phyloP scores from a whole-genome alignment of 2,329 filamentous ascomycete species.

The Cercospora brassicicola region DNA sequence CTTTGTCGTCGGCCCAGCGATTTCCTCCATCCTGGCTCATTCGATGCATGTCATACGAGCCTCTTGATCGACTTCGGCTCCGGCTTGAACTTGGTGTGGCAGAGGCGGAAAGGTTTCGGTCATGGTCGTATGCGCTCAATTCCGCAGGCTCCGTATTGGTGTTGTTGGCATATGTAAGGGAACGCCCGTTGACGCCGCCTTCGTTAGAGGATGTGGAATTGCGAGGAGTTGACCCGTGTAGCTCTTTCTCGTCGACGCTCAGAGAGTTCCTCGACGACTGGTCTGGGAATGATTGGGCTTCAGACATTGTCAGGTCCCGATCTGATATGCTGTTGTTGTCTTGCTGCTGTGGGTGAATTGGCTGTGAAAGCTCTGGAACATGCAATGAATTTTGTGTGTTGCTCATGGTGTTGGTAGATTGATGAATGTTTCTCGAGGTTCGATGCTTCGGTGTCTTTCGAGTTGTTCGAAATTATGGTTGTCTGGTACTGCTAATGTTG shows the following conservation, averaged over 20 bases:
- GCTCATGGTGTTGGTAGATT: neutral
- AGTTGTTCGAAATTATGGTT: neutral
- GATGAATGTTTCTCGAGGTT: neutral
- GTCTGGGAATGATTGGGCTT: constrained; percentile 6
- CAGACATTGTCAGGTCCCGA: neutral
- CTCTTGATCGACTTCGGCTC: constrained; percentile 3
- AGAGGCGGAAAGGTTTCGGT: neutral
- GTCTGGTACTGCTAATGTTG: neutral
- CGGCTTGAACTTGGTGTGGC: constrained; percentile 1
- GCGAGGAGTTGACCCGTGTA: neutral
- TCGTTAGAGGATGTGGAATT: neutral
- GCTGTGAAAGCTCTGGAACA: constrained; percentile 1
- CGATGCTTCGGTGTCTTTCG: neutral
- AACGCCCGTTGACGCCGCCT: neutral
- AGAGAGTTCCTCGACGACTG: constrained; percentile 4
- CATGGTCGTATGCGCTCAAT: constrained; percentile 5
- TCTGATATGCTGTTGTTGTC: neutral
- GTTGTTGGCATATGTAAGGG: neutral
- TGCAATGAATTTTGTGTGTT: neutral
- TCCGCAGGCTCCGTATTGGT: constrained; percentile 2
- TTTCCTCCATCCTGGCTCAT: constrained; percentile 7
- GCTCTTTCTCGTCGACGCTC: neutral
- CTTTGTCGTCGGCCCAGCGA: constrained; percentile 6
- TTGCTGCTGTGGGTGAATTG: neutral
- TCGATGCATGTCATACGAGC: constrained; percentile 6